These are phyloP conservation scores for Cytospora chrysosperma DNA, from an alignment of 2,329 filamentous ascomycete species.

Conservation along the genomic window DNA sequence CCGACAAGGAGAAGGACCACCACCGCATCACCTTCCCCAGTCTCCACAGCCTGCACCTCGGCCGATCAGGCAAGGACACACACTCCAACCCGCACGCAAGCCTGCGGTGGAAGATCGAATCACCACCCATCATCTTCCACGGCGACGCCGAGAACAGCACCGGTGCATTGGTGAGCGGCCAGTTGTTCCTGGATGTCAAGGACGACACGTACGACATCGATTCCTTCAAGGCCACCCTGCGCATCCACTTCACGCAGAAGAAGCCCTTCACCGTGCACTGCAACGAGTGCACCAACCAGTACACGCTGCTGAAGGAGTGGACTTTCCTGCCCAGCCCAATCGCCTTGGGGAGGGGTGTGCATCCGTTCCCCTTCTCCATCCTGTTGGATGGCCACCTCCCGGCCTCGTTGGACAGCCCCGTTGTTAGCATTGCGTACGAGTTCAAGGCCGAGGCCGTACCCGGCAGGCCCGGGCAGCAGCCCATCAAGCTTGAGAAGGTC, in stretches of 20 bases:
- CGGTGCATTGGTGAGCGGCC: conserved; percentile 82
- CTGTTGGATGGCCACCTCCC: conserved; percentile 84
- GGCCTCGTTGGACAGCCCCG: conserved; percentile 71
- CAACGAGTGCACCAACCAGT: conserved; percentile 68
- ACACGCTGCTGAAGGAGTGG: conserved; percentile 76
- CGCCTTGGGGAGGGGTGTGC: conserved; percentile 55
- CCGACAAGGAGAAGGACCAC: conserved; percentile 28
- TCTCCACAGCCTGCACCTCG: conserved; percentile 44
- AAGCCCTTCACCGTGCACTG: conserved; percentile 80
- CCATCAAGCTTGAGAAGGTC: conserved; percentile 63
- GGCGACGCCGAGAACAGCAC: conserved; percentile 72
- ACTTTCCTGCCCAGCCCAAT: conserved; percentile 64
- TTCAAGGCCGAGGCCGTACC: conserved; percentile 67
- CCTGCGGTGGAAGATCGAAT: conserved; percentile 69
- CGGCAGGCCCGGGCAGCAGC: conserved; percentile 42
- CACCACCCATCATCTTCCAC: conserved; percentile 82
- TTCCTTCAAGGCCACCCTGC: conserved; percentile 70
- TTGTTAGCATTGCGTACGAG: conserved; percentile 75
- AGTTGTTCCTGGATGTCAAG: conserved; percentile 71
- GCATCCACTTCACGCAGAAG: conserved; percentile 72
- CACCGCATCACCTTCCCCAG: conserved; percentile 42
- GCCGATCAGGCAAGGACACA: conserved; percentile 42
- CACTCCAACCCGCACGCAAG: conserved; percentile 40
- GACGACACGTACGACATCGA: conserved; percentile 67
- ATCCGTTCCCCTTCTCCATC: conserved; percentile 86